Conservation (phyloP, 1,284 basidiomycete genomes). For the Singerocomus inundabilis region DNA sequence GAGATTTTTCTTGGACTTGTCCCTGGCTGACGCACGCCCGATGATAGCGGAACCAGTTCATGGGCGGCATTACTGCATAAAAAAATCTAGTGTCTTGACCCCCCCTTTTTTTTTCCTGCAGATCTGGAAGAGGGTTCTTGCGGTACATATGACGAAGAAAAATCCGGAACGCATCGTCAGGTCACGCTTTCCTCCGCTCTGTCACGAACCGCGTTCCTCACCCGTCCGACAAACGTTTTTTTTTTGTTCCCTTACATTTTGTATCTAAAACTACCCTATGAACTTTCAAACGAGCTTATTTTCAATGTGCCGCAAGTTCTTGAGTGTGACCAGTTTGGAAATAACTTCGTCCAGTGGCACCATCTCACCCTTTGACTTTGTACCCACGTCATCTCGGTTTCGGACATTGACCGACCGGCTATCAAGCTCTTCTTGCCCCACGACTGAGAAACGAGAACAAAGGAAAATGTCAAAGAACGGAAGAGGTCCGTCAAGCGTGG, state of each 20-base stretch:
- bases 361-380: constrained; percentile 70
- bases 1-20: neutral
- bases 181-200: neutral
- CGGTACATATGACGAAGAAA: neutral
- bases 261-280: constrained; percentile 16
- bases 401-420: constrained; percentile 89
- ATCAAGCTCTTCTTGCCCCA: constrained; percentile 91
- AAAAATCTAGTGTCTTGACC: neutral
- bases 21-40: constrained; percentile 4
- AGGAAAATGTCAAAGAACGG: constrained; percentile 1
- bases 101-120: neutral
- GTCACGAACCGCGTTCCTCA: constrained; percentile 1
- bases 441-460: constrained; percentile 56
- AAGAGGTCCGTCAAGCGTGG: neutral
- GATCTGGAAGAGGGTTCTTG: neutral
- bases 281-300: constrained; percentile 47
- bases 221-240: too few relatives aligned
- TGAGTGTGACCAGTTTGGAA: constrained; percentile 64
- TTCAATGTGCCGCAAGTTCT: constrained; percentile 57
- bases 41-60: constrained; percentile 48
- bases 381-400: constrained; percentile 90
- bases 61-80: constrained; percentile 38
- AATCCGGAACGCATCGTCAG: neutral
- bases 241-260: neutral
- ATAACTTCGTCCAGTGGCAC: constrained; percentile 66